phyloP scores from a whole-genome alignment of 192 early-diverging fungal genomes.

The Phlyctochytrium arcticum region DNA sequence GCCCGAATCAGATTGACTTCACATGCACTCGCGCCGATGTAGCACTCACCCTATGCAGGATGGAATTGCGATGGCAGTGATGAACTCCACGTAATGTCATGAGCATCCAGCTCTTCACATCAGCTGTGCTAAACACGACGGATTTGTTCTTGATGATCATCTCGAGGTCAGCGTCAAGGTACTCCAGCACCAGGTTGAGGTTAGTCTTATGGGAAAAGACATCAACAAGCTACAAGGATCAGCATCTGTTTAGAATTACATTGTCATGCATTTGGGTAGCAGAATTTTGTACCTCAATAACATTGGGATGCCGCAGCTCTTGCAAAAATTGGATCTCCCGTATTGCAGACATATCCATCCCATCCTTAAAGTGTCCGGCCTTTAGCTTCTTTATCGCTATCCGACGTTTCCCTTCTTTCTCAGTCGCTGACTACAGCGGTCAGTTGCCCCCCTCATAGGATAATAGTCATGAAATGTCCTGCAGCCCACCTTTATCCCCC shows the following conservation, averaged over 20 bases:
- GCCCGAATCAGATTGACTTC: neutral
- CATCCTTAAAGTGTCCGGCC: conserved; percentile 85
- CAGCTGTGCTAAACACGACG: conserved; percentile 80
- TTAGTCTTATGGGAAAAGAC: conserved; percentile 89
- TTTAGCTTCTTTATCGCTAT: conserved; percentile 99
- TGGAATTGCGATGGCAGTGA: conserved; percentile 86
- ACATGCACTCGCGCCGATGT: too few species aligned
- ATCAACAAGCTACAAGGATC: conserved; percentile 68
- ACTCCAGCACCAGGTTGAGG: conserved; percentile 92
- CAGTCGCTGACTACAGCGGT: conserved; percentile 37
- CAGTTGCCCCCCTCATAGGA: neutral
- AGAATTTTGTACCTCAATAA: conserved; percentile 64
- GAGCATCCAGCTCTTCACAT: conserved; percentile 97
- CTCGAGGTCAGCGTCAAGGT: conserved; percentile 90
- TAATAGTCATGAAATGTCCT: neutral
- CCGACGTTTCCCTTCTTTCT: conserved; percentile 56
- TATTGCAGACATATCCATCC: conserved; percentile 92
- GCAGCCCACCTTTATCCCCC: conserved; percentile 20
- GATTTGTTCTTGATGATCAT: conserved; percentile 92
- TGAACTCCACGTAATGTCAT: conserved; percentile 92
- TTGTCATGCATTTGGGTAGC: neutral
- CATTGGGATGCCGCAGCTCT: conserved; percentile 89
- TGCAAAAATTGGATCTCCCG: conserved; percentile 91
- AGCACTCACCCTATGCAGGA: conserved; percentile 75
- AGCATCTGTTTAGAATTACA: neutral